Base-by-base conservation (phyloP, 1,139 yeast genomes). In the Dujonia santamariae region DNA sequence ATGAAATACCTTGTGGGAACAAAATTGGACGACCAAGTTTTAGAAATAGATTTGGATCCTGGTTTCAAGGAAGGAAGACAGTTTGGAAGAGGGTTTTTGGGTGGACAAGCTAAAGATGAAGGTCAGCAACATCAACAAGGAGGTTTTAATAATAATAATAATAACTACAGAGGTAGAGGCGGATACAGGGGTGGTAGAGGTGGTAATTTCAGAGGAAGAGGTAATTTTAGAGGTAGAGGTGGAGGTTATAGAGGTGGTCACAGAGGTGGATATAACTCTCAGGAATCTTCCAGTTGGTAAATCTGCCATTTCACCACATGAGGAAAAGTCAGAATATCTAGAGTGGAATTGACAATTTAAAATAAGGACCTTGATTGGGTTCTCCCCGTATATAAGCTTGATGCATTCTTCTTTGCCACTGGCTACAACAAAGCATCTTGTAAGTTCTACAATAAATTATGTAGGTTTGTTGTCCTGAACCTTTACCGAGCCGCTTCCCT, bases 21-120 rank as follows among this genome's bases (percentile, higher is more conserved):
- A 0, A 81, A 79, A 48, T 69, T 90, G 32, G 96, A 90, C 53
- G 94, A 90, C 34, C 79, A 86, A 41, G 67, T 69, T 19, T 72
- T 90, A 46, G 80, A 85, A 31, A 84, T 90, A 32, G 98, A 90
- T 58, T 66, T 92, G 47, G 98, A 90, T 53, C 96, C 97, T 0
- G 98, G 98, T 0, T 90, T 90, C 54, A 76, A 75, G 44, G 97
- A 90, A 48, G 97, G 97, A 1, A 71, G 98, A 47, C 97, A 92
- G 54, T 90, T 80, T 53, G 97, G 97, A 12, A 73, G 98, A 48
- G 97, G 97, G 30, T 72, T 75, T 19, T 79, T 78, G 44, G 97
- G 97, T 35, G 97, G 96, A 1, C 98, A 92, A 58, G 73, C 67
- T 1, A 49, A 29, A 22, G 32, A 29, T n/a, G 32, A 29, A 15